Evolutionary conservation across 257 asterid genomes (phyloP).

Genomic region (Penstemon newberryi): DNA sequence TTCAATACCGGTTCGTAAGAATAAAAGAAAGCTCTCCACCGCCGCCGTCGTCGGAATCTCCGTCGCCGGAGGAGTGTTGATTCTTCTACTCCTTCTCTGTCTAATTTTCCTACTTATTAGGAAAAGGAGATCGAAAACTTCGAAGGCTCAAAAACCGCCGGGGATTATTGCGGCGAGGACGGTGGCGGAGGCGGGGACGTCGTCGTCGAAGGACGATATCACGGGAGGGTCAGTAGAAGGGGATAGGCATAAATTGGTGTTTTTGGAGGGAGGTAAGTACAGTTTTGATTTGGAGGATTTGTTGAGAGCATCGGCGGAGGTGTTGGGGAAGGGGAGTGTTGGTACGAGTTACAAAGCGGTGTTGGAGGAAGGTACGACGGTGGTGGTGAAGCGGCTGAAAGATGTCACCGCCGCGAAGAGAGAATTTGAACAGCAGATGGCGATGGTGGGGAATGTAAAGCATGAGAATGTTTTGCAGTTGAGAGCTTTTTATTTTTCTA

Average conservation of each 20-base stretch:
- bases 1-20: constrained; percentile 23
- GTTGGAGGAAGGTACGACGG: constrained; percentile 75
- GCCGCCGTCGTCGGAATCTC: constrained; percentile 75
- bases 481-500: constrained; percentile 74
- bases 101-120: constrained; percentile 48
- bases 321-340: constrained; percentile 76
- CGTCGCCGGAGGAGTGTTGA: constrained; percentile 52
- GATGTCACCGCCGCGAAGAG: constrained; percentile 59
- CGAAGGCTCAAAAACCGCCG: constrained; percentile 52
- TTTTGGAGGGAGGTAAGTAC: constrained; percentile 58
- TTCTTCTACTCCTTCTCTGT: constrained; percentile 45
- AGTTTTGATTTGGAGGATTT: constrained; percentile 76
- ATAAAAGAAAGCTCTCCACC: constrained; percentile 46
- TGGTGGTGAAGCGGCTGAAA: constrained; percentile 80
- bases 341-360: constrained; percentile 89
- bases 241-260: constrained; percentile 64
- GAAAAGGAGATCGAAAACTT: constrained; percentile 28
- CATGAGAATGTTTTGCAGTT: constrained; percentile 64
- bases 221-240: constrained; percentile 62
- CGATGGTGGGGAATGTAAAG: constrained; percentile 55
- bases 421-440: constrained; percentile 77
- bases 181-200: constrained; percentile 62
- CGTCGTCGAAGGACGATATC: constrained; percentile 73
- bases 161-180: constrained; percentile 32
- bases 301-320: constrained; percentile 84